A percentile compares a stretch with the other conserved stretches of the same genome.
Conservation (phyloP, 2,329 filamentous ascomycete genomes). For the Paradendryphiella salina region DNA sequence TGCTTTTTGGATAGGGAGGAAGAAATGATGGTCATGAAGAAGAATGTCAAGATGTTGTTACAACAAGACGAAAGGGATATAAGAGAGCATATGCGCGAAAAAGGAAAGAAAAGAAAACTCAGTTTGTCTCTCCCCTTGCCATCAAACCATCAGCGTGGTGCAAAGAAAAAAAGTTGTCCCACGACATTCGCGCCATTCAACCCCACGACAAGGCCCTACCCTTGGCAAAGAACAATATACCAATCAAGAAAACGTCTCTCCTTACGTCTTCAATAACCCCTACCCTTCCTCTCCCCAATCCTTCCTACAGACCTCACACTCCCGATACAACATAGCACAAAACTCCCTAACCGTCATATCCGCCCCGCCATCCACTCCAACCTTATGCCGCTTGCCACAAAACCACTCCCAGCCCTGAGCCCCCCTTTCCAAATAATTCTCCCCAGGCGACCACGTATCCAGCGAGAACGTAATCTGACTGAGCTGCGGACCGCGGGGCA, state of each 20-base stretch:
- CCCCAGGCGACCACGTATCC: constrained; percentile 43
- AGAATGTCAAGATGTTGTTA: background rate
- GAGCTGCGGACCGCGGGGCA: constrained; percentile 25
- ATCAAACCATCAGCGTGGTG: too few species aligned
- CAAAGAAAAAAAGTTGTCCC: too few species aligned
- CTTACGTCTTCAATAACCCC: too few species aligned
- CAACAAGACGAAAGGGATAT: background rate
- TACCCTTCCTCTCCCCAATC: constrained; percentile 20
- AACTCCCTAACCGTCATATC: constrained; percentile 38
- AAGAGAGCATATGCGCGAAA: background rate
- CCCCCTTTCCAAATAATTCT: constrained; percentile 40
- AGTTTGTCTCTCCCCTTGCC: too few species aligned
- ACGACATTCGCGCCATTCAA: too few species aligned
- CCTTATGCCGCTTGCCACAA: constrained; percentile 36
- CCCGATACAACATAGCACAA: constrained; percentile 35
- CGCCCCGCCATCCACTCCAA: constrained; percentile 24
- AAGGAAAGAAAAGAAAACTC: background rate
- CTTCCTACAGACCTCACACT: constrained; percentile 30
- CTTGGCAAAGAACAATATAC: background rate
- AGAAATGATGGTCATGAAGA: constrained; percentile 45
- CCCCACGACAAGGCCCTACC: too few species aligned
- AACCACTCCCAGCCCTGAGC: constrained; percentile 39
- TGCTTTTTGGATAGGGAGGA: constrained; percentile 84
- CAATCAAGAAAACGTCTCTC: background rate
- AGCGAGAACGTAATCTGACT: constrained; percentile 41